Evolutionary conservation across 176 grass and related monocot species (phyloP), one percentile per base, ranked within the genome.

Genomic region (Oropetium thomaeum): DNA sequence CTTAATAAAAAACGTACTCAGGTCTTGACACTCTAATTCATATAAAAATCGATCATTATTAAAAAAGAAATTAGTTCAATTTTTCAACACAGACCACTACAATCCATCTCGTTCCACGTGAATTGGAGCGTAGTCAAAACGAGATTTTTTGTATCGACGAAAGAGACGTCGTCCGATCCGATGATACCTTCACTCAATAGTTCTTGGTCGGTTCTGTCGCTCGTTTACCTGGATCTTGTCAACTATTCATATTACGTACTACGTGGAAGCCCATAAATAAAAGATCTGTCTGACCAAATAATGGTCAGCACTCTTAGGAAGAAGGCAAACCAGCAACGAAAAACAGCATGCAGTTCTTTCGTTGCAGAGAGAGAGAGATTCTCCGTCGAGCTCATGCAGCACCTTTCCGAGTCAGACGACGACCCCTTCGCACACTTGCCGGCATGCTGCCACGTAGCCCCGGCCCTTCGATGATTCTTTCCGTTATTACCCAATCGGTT

Each of bases 301-400:
- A 65, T 73, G 59, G 8, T 17, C 12, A 44, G 26, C 27, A 25
- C 22, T 26, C 22, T 26, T 55, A 32, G 19, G 37, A 43, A 19
- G 15, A 62, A 25, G 51, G n/a, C n/a, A n/a, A n/a, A 51, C 10
- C 25, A 2, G 39, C 51, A 44, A 39, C 8, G 15, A 27, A n/a
- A n/a, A n/a, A 45, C 8, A 55, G 4, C 82, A 44, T 28, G n/a
- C 22, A 70, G 45, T 70, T 54, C 11, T 33, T 45, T 33, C 11
- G 44, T 45, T 33, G 53, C 48, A 58, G 64, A n/a, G n/a, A n/a
- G n/a, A n/a, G n/a, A n/a, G n/a, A n/a, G n/a, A 79, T 79, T 79
- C 77, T 79, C 65, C 11, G 10, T 32, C 58, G 40, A 25, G 35
- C 3, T 75, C 55, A 30, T 5, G 16, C 5, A 44, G 73, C 27